Conservation (phyloP, 148 eudicot genomes). For the Selenicereus undatus region DNA sequence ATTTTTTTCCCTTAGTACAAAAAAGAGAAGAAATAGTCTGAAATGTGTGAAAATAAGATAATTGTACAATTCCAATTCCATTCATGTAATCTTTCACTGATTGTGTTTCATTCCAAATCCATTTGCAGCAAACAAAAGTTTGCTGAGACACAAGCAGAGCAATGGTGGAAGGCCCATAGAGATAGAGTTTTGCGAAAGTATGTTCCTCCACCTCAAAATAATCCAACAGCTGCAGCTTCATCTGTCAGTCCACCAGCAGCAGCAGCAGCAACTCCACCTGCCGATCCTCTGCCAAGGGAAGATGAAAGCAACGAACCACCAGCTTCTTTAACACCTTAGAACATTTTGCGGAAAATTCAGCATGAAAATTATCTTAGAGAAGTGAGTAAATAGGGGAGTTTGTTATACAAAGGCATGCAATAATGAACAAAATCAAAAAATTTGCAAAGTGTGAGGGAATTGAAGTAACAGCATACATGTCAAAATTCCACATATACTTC, state of each 20-base stretch:
- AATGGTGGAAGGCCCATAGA: constrained; percentile 82
- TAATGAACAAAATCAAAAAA: too few relatives aligned
- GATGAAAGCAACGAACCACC: background rate
- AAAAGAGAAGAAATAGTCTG: too few relatives aligned
- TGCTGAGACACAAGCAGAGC: constrained; percentile 60
- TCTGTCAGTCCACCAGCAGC: background rate
- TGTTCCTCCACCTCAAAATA: constrained; percentile 27
- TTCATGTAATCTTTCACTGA: background rate
- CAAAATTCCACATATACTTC: too few relatives aligned
- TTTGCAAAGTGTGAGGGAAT: background rate
- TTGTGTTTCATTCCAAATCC: background rate
- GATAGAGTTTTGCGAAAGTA: constrained; percentile 49
- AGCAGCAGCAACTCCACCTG: too few relatives aligned
- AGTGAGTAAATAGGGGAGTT: background rate
- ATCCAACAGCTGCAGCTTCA: constrained; percentile 11
- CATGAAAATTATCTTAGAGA: background rate
- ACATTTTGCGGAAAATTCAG: background rate
- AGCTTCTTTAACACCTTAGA: background rate
- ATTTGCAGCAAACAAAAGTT: constrained; percentile 62
- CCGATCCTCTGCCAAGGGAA: background rate
- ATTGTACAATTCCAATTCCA: background rate
- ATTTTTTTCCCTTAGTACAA: too few relatives aligned
- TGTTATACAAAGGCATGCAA: background rate
- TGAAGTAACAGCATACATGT: too few relatives aligned
- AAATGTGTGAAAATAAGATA: too few relatives aligned